Evolutionary conservation across 2,329 filamentous ascomycete species (phyloP).

Genomic region (Coniochaeta pulveracea): DNA sequence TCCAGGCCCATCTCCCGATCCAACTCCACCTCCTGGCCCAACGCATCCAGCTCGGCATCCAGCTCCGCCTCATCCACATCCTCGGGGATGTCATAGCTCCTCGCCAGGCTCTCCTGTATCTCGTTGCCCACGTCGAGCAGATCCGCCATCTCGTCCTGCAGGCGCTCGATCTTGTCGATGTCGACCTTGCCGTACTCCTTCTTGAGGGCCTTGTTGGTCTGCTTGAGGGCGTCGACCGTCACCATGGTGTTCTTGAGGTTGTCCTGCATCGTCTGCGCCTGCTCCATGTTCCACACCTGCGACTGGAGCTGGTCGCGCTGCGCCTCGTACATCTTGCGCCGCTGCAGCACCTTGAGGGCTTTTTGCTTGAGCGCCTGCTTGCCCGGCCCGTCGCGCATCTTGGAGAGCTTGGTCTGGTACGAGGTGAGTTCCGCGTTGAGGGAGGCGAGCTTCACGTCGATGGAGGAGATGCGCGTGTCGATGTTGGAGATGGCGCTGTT

Average conservation of each 20-base stretch:
- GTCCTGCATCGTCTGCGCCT: constrained; percentile 96
- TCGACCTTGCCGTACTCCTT: constrained; percentile 97
- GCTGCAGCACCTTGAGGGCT: constrained; percentile 85
- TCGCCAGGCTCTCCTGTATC: constrained; percentile 86
- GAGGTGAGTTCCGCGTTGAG: constrained; percentile 82
- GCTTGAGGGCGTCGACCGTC: constrained; percentile 95
- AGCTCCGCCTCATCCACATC: constrained; percentile 95
- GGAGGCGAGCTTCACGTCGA: constrained; percentile 90
- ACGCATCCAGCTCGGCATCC: constrained; percentile 88
- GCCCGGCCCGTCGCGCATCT: constrained; percentile 92
- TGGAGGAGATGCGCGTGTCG: constrained; percentile 70
- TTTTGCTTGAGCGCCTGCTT: constrained; percentile 90
- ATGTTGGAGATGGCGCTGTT: constrained; percentile 74
- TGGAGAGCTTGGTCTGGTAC: constrained; percentile 77
- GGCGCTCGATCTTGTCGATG: constrained; percentile 90
- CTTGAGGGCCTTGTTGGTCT: constrained; percentile 82
- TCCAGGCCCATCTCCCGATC: constrained; percentile 52
- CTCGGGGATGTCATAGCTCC: constrained; percentile 90
- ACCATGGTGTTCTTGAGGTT: constrained; percentile 98
- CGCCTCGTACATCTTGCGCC: constrained; percentile 85
- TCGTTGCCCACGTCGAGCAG: constrained; percentile 96
- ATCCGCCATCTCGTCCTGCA: constrained; percentile 99
- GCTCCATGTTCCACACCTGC: constrained; percentile 99
- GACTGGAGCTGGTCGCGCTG: constrained; percentile 89
- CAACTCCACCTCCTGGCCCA: constrained; percentile 88